Evolutionary conservation across 1,139 yeast species (phyloP).

Genomic region (Yamadazyma conglobata): DNA sequence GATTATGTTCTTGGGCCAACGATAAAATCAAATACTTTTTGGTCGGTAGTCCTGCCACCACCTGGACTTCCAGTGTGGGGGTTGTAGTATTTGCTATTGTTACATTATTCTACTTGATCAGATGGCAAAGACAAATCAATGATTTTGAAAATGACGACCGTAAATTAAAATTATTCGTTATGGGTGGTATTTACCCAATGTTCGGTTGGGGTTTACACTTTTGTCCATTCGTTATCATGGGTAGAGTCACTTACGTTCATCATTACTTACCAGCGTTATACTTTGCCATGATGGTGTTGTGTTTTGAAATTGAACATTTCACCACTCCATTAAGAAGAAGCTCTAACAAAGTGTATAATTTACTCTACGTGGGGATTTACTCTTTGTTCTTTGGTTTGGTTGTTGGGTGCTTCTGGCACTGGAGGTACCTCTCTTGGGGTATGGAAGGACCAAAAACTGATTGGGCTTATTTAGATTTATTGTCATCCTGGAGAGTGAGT

Average conservation of each 20-base stretch:
- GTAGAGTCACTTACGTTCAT: constrained; percentile 96
- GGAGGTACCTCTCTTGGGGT: constrained; percentile 82
- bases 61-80: constrained; percentile 85
- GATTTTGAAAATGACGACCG: constrained; percentile 53
- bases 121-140: constrained; percentile 90
- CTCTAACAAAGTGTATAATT: constrained; percentile 20
- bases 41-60: constrained; percentile 90
- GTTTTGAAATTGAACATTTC: constrained; percentile 68
- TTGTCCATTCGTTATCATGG: constrained; percentile 89
- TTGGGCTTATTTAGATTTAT: constrained; percentile 70
- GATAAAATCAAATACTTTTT: constrained; percentile 79
- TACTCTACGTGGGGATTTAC: constrained; percentile 33
- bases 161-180: constrained; percentile 37
- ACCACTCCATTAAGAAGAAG: constrained; percentile 42
- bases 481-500: constrained; percentile 64
- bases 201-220: constrained; percentile 95
- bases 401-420: constrained; percentile 65
- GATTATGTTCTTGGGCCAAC: constrained; percentile 93
- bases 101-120: constrained; percentile 56
- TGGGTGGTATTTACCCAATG: constrained; percentile 91
- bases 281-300: constrained; percentile 84
- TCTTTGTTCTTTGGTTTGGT: constrained; percentile 52
- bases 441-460: constrained; percentile 77
- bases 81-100: constrained; percentile 58
- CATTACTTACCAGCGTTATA: constrained; percentile 96